Base-by-base conservation (phyloP, 148 eudicot species). In the Rheum nobile region DNA sequence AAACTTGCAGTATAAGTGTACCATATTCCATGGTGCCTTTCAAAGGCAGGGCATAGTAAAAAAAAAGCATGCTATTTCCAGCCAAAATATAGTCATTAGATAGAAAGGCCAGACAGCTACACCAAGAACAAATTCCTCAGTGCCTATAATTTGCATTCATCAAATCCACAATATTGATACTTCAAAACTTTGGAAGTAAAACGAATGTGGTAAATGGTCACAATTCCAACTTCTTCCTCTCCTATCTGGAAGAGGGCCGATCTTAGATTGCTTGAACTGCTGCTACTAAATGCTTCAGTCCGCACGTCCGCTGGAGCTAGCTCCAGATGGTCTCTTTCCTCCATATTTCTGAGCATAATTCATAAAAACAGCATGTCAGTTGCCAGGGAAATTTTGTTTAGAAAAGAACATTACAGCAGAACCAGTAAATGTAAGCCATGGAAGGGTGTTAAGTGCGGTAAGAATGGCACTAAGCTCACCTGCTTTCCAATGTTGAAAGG, bases 401-500 rank as follows among this genome's bases (percentile, higher is more conserved):
- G 8, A 46, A 44, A 43, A 26, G 34, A 73, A 44, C 17, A 43
- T 44, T 44, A 44, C 48, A 44, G 16, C 47, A 13, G 47, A 43
- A 47, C 21, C 21, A 47, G 54, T 47, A 47, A 47, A 47, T 47
- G n/a, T 19, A 14, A 16, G 55, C 22, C 22, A 7, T 48, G 6
- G 5, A 16, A 17, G n/a, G 55, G 55, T 48, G 50, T 46, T 46
- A 48, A 19, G 22, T 48, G 21, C 10, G n/a, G 55, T 2, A 21
- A 48, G 22, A 79, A 32, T 22, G 26, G 42, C 44, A 16, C 6
- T 75, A 37, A 29, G 63, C 82, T 76, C 31, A 91, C 97, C 97
- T 91, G 92, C 80, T 91, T 91, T 47, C 95, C 97, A 22, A 88
- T 70, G 80, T 74, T 90, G 83, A 92, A 86, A 38, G 97, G 97